Conservation (phyloP, 768 basidiomycete genomes). For the Hortiboletus flavorubellus region DNA sequence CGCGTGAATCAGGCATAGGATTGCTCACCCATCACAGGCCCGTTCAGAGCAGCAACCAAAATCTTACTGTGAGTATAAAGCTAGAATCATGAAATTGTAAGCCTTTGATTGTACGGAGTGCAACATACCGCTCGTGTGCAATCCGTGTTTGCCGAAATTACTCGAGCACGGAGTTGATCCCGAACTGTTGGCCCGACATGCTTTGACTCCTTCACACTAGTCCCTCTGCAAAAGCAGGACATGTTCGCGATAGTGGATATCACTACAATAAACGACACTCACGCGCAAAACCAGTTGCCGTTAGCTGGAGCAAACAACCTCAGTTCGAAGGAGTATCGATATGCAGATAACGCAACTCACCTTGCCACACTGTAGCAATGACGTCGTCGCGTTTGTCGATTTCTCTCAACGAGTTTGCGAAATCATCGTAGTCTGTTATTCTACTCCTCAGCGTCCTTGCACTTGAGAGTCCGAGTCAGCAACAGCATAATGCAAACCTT, state of each 20-base stretch:
- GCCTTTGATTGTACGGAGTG: neutral
- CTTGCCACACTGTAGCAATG: conserved; percentile 66
- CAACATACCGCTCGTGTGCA: conserved; percentile 58
- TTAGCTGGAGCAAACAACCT: conserved; percentile 38
- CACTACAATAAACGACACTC: conserved; percentile 24
- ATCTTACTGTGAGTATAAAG: conserved; percentile 68
- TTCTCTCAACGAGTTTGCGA: conserved; percentile 54
- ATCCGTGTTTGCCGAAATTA: conserved; percentile 54
- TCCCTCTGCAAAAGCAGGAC: conserved; percentile 43
- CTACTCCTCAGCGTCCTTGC: neutral
- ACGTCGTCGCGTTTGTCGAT: conserved; percentile 62
- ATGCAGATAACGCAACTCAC: conserved; percentile 25
- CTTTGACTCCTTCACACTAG: conserved; percentile 42
- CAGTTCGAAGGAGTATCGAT: neutral
- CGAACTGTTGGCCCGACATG: conserved; percentile 35
- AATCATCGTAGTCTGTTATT: conserved; percentile 54
- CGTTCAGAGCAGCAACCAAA: conserved; percentile 68
- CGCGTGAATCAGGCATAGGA: neutral
- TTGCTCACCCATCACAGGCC: conserved; percentile 65
- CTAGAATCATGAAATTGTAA: conserved; percentile 31
- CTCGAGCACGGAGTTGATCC: conserved; percentile 42
- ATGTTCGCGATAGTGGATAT: neutral
- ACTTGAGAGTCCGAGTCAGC: neutral
- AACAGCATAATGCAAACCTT: conserved; percentile 36
- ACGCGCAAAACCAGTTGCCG: conserved; percentile 76